Evolutionary conservation across 75 land plant genomes (phyloP), one percentile per base, ranked within the genome.

Genomic region (Adiantum capillusveneris): DNA sequence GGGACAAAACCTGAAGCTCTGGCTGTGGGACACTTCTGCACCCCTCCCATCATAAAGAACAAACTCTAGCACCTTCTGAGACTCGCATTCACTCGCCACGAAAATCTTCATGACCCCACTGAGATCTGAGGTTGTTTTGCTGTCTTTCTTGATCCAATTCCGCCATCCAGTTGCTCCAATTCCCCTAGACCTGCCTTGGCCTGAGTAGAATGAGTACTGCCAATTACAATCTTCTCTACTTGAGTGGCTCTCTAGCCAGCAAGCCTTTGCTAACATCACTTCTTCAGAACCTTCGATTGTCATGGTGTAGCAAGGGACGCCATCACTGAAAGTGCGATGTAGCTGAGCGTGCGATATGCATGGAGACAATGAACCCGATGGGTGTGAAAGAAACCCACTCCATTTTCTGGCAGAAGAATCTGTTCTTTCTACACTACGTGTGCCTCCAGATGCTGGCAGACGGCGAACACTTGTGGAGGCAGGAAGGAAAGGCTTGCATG

Each of bases 401-500:
- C 42, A 13, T 39, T 39, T 39, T 7, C 7, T 7, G 42, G 7
- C 42, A 7, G 42, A 39, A 9, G 42, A 13, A 39, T 7, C 12
- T 39, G 42, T 13, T 9, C 42, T 13, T 9, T 9, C 42, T 39
- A 9, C 42, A 39, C 7, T 13, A 39, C 7, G 13, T 7, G 42
- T 9, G 42, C 12, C 12, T 13, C 13, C 13, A 7, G 7, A 13
- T 9, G 42, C 7, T 7, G 42, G 42, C 13, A 39, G 42, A 39
- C 42, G 13, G 13, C 13, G 42, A 39, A 39, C 13, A 39, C 42
- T 39, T 39, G 12, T 39, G 42, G 42, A 39, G 13, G 49, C 2
- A n/a, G 49, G 14, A 46, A 46, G 6, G 21, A 46, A 46, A 17
- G 49, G 49, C 49, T 46, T 46, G 49, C 49, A 46, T 46, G 49